Base-by-base conservation (phyloP, 176 grass and related monocot species). In the Musa beccarii region DNA sequence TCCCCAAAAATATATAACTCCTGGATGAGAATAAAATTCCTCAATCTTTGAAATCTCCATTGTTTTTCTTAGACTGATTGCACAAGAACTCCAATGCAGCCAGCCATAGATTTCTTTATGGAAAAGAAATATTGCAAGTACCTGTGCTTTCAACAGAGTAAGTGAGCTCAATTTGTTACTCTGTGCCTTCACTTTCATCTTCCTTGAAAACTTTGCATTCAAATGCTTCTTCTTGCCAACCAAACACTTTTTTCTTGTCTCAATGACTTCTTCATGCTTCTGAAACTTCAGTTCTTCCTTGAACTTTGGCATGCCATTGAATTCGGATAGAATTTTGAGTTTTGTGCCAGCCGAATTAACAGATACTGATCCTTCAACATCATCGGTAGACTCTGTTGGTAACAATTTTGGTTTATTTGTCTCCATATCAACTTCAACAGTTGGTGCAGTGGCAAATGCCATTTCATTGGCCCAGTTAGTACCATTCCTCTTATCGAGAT, bases 341-440 rank as follows among this genome's bases (percentile, higher is more conserved):
- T 84, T 84, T 65, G 79, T 49, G 23, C 82, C 76, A 49, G 79
- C 74, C 15, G 82, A 84, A 74, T 84, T 73, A 54, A 82, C 56
- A 50, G 76, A 82, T 21, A 76, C 62, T 59, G 15, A 63, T 59
- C 71, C 80, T 62, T 69, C 63, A 62, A 2, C 51, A 23, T 49
- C 53, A 61, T 11, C 34, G 76, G 29, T 55, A 65, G 74, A 34
- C 56, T 82, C 72, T 6, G 11, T 49, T 59, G 28, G 54, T 49
- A n/a, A 52, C 51, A 59, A 59, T 12, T 76, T 68, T 61, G 62
- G 76, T 19, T 49, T 75, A 57, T 71, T 21, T 2, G 22, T 69
- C 14, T 71, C 73, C 9, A 20, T 16, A 10, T 17, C 54, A 51
- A 67, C n/a, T 22, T 67, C 71, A 52, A n/a, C 19, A 10, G 8